Percentiles rank a stretch among this genome's conserved stretches.
These are phyloP conservation scores for Penicillium freii DNA, from an alignment of 2,329 filamentous ascomycete species.

Conservation along the genomic window DNA sequence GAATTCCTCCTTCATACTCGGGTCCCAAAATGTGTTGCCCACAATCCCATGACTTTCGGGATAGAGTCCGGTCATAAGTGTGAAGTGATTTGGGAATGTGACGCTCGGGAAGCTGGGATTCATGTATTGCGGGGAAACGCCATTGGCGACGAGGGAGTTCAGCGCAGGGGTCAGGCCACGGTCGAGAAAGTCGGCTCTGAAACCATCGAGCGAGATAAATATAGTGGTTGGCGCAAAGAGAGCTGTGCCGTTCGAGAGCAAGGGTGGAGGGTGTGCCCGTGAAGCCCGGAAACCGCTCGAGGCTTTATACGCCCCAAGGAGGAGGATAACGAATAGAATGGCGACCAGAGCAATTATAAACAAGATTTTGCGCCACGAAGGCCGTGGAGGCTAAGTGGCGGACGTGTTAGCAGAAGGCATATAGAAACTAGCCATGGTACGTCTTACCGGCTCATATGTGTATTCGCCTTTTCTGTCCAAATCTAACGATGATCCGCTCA, in stretches of 20 bases:
- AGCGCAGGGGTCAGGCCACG: slow-evolving; percentile 80
- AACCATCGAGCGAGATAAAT: slow-evolving; percentile 90
- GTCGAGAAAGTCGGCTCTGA: slow-evolving; percentile 88
- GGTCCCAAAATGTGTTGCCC: slow-evolving; percentile 93
- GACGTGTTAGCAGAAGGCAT: slow-evolving; percentile 17
- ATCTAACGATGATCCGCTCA: slow-evolving; percentile 58
- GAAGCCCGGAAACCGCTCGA: slow-evolving; percentile 41
- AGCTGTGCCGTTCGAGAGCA: slow-evolving; percentile 76
- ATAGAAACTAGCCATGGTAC: background rate
- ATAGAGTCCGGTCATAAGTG: slow-evolving; percentile 84
- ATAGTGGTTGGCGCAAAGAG: slow-evolving; percentile 89
- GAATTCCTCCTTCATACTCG: slow-evolving; percentile 72
- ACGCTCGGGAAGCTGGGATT: slow-evolving; percentile 91
- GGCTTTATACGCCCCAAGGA: slow-evolving; percentile 58
- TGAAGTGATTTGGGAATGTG: slow-evolving; percentile 96
- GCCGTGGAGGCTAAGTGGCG: slow-evolving; percentile 20
- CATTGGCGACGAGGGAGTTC: slow-evolving; percentile 72
- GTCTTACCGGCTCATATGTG: slow-evolving; percentile 29
- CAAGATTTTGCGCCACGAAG: slow-evolving; percentile 35
- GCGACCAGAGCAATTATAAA: slow-evolving; percentile 48
- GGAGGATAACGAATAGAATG: slow-evolving; percentile 54
- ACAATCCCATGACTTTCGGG: slow-evolving; percentile 92
- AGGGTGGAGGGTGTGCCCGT: slow-evolving; percentile 20
- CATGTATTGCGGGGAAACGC: slow-evolving; percentile 91
- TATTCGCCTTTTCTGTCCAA: slow-evolving; percentile 45